Evolutionary conservation across 257 asterid species (phyloP), one percentile per base, ranked within the genome.

Genomic region (Rehmannia glutinosa): DNA sequence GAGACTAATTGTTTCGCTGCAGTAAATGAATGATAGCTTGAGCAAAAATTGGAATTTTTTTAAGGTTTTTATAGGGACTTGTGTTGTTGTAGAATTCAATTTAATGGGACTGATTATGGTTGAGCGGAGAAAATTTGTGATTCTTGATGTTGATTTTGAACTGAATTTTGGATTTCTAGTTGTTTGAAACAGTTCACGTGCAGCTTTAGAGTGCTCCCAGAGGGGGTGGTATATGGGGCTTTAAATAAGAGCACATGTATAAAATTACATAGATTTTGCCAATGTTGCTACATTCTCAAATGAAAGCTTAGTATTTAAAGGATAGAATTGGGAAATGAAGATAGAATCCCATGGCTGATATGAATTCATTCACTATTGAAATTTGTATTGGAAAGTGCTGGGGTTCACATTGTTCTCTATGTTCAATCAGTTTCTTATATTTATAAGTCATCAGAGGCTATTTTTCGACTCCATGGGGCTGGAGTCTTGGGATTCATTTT

Each of bases 61-160:
- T n/a, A 9, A 12, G n/a, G n/a, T n/a, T n/a, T n/a, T n/a, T n/a
- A n/a, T n/a, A n/a, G n/a, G n/a, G n/a, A n/a, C n/a, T n/a, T n/a
- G n/a, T n/a, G n/a, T n/a, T n/a, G n/a, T n/a, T n/a, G n/a, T n/a
- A n/a, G n/a, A n/a, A n/a, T n/a, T n/a, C n/a, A n/a, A n/a, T n/a
- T n/a, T n/a, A n/a, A n/a, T n/a, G n/a, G n/a, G n/a, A n/a, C n/a
- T n/a, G n/a, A n/a, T n/a, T n/a, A n/a, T n/a, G n/a, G n/a, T n/a
- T n/a, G n/a, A n/a, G n/a, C n/a, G n/a, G n/a, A n/a, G n/a, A n/a
- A n/a, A n/a, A n/a, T n/a, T n/a, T n/a, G n/a, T n/a, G n/a, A n/a
- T 46, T 64, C 23, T 63, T 71, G 57, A 27, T 32, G n/a, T 70
- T 39, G 33, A 16, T 66, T 63, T 38, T 23, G 30, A 30, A 45